phyloP scores from a whole-genome alignment of 352 stramenopile genomes.

The Phytopythium chamaehyphon region DNA sequence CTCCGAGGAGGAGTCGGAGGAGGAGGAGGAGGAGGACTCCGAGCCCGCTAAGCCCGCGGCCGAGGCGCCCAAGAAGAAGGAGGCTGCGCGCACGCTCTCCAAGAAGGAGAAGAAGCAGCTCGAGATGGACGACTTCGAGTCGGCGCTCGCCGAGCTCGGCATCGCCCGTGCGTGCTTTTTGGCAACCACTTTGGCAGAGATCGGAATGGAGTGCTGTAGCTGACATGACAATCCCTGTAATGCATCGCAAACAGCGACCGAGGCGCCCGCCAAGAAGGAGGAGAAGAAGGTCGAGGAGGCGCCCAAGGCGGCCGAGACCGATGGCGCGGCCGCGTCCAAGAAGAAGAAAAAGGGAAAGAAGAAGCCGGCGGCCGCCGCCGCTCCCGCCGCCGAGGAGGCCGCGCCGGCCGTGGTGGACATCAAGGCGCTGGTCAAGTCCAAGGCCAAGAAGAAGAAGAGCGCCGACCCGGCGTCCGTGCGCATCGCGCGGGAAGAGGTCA shows the following conservation, averaged over 20 bases:
- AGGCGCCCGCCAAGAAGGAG: slow-evolving; percentile 18
- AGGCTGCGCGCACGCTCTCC: slow-evolving; percentile 40
- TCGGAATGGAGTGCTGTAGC: slow-evolving; percentile 11
- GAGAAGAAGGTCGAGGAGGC: slow-evolving; percentile 38
- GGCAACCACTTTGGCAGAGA: too few relatives aligned
- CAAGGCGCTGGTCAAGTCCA: slow-evolving; percentile 67
- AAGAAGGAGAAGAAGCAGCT: slow-evolving; percentile 84
- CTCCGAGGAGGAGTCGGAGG: slow-evolving; percentile 33
- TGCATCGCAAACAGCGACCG: too few relatives aligned
- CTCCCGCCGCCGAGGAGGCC: slow-evolving; percentile 15
- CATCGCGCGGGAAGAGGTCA: slow-evolving; percentile 65
- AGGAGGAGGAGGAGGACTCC: slow-evolving; percentile 54
- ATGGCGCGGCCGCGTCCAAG: slow-evolving; percentile 26
- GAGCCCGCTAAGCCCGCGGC: slow-evolving; percentile 17
- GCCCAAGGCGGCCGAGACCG: slow-evolving; percentile 16
- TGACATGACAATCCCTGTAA: too few relatives aligned
- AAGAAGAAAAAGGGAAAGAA: slow-evolving; percentile 70
- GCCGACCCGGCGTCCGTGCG: slow-evolving; percentile 52
- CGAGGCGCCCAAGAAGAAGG: slow-evolving; percentile 28
- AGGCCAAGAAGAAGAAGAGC: slow-evolving; percentile 72
- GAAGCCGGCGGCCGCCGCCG: slow-evolving; percentile 14
- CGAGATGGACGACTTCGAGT: slow-evolving; percentile 74
- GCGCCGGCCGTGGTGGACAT: slow-evolving; percentile 55
- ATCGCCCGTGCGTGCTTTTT: slow-evolving; percentile 29
- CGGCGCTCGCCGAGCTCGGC: slow-evolving; percentile 57